These are phyloP conservation scores for Rosa hybrid DNA, from an alignment of 331 rosid genomes.

Conservation along the genomic window DNA sequence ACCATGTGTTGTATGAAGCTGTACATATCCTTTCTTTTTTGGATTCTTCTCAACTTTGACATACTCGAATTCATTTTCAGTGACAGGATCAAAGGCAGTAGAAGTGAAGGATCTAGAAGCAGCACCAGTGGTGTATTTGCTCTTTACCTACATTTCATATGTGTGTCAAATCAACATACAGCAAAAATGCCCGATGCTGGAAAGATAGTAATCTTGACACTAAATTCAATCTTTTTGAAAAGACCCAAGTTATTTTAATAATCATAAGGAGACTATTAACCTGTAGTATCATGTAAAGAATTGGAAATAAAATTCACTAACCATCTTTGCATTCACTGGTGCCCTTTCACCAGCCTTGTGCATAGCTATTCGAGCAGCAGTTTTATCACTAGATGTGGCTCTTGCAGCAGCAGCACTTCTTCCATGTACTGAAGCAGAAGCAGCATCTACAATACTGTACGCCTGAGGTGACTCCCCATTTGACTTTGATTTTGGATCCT, in stretches of 20 bases:
- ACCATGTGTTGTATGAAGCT: slow-evolving; percentile 88
- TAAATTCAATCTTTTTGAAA: neutral
- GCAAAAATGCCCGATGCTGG: neutral
- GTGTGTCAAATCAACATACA: slow-evolving; percentile 12
- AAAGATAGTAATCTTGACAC: slow-evolving; percentile 10
- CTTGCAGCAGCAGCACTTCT: slow-evolving; percentile 98
- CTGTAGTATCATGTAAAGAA: neutral
- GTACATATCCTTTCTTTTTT: slow-evolving; percentile 90
- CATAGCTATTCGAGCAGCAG: slow-evolving; percentile 97
- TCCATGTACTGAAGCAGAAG: slow-evolving; percentile 97
- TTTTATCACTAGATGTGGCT: slow-evolving; percentile 82
- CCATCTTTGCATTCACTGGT: slow-evolving; percentile 90
- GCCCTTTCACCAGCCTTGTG: slow-evolving; percentile 95
- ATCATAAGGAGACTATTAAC: neutral
- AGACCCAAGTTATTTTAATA: neutral
- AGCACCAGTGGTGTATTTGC: slow-evolving; percentile 93
- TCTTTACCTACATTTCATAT: slow-evolving; percentile 68
- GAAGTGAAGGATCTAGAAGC: slow-evolving; percentile 97
- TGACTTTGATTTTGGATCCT: slow-evolving; percentile 58
- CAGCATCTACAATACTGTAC: slow-evolving; percentile 94
- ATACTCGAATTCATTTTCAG: slow-evolving; percentile 85
- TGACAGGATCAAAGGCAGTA: slow-evolving; percentile 86
- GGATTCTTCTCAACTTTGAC: slow-evolving; percentile 97
- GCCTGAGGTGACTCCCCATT: slow-evolving; percentile 66
- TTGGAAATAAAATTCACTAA: slow-evolving; percentile 32